Base-by-base conservation (phyloP, 1,139 yeast species). In the Lodderomyces oxycetoniae region DNA sequence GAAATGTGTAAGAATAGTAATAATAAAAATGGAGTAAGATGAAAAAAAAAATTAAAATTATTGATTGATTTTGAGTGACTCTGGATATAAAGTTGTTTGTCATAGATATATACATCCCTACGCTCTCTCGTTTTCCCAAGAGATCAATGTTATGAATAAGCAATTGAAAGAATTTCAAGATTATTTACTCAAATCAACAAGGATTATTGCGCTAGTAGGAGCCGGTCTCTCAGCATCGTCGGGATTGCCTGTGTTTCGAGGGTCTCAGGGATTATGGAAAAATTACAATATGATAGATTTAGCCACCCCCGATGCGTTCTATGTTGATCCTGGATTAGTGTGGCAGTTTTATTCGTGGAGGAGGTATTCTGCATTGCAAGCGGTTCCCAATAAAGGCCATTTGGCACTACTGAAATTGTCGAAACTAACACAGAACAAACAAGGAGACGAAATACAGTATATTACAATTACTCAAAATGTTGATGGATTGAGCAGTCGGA, bases 261-360 rank as follows among this genome's bases (percentile, higher is more conserved):
- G 88, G 3, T 59, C 79, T 1, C 80, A 79, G 34, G 93, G 91
- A 0, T 58, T 80, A 17, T 87, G 95, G 95, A 71, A 76, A 45
- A 77, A 79, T 45, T 82, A 77, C 57, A 83, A 82, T 35, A 78
- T 88, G 50, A 79, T 85, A 30, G 95, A 87, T 48, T 63, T 87
- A 34, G 95, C 95, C 5, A 87, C 96, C 0, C 94, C 94, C 1
- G 95, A 87, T 52, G 95, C 95, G 4, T 87, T 87, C 52, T 75
- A 78, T 40, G 66, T 69, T 13, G 89, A 86, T 50, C 95, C 96
- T 0, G 85, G 86, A 0, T 63, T 86, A 16, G 95, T 87, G 3
- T 87, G 96, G 96, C 91, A 84, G 50, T 87, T 83, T 48, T 86
- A 87, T 53, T 70, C 88, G 5, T 75, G 78, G 58, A 61, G 94